Evolutionary conservation across 352 stramenopile species (phyloP).

Genomic region (Phytophthora lateralis): DNA sequence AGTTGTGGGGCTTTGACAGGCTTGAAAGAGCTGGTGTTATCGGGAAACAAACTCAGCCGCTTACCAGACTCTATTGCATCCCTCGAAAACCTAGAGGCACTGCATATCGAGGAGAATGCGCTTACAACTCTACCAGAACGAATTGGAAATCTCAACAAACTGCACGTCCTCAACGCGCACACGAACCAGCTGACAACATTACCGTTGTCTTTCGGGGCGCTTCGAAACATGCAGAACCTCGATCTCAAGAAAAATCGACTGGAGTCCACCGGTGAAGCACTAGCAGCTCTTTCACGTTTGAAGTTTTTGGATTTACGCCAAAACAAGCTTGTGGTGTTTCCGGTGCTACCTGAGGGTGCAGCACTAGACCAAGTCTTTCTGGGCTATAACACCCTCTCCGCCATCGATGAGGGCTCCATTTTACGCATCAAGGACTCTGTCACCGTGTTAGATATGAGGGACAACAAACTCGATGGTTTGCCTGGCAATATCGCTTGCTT

Average conservation of each 20-base stretch:
- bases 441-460: conserved; percentile 77
- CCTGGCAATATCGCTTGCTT: conserved; percentile 61
- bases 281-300: conserved; percentile 48
- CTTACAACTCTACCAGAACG: conserved; percentile 47
- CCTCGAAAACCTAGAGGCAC: conserved; percentile 56
- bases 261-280: conserved; percentile 46
- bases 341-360: conserved; percentile 57
- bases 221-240: conserved; percentile 66
- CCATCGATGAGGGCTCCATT: conserved; percentile 63
- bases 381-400: conserved; percentile 71
- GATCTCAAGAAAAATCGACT: conserved; percentile 84
- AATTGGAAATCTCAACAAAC: conserved; percentile 59
- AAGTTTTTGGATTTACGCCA: conserved; percentile 80
- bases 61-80: conserved; percentile 57
- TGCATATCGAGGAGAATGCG: conserved; percentile 72
- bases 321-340: conserved; percentile 71
- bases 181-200: conserved; percentile 65
- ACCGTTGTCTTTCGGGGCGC: conserved; percentile 45
- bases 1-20: conserved; percentile 49
- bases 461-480: conserved; percentile 78
- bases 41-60: conserved; percentile 62
- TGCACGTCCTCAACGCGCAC: conserved; percentile 66
- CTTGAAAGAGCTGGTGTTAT: conserved; percentile 70
- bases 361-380: conserved; percentile 79
- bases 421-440: conserved; percentile 67